phyloP scores from a whole-genome alignment of 805 yeast genomes.

The Phaffomyces antillensis region DNA sequence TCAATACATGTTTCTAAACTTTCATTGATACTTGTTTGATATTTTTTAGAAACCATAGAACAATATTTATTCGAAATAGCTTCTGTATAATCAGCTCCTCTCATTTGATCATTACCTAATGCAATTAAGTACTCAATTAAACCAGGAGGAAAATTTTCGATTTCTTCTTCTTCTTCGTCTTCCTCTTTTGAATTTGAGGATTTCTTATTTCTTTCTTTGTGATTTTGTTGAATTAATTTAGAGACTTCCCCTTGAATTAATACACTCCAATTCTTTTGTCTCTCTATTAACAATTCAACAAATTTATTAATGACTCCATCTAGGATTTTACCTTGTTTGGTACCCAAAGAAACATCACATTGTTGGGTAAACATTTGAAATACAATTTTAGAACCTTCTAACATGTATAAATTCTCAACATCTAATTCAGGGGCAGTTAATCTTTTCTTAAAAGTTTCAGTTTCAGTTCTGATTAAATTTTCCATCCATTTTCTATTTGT shows the following conservation, averaged over 20 bases:
- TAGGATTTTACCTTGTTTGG: conserved; percentile 72
- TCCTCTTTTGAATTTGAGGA: conserved; percentile 18
- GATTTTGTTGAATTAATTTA: conserved; percentile 23
- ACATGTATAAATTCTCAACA: conserved; percentile 53
- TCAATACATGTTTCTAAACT: conserved; percentile 62
- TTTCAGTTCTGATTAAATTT: conserved; percentile 61
- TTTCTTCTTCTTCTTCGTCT: conserved; percentile 32
- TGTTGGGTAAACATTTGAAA: conserved; percentile 85
- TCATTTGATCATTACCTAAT: conserved; percentile 75
- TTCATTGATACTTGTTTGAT: conserved; percentile 50
- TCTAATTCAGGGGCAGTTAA: conserved; percentile 68
- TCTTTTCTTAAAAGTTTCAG: conserved; percentile 55
- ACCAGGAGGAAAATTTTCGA: conserved; percentile 58
- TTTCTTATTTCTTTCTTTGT: conserved; percentile 17
- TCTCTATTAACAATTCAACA: conserved; percentile 46
- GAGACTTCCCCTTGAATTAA: conserved; percentile 49
- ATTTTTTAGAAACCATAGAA: conserved; percentile 58
- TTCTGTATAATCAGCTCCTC: conserved; percentile 62
- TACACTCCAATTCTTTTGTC: conserved; percentile 58
- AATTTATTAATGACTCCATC: conserved; percentile 74
- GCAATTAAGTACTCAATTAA: conserved; percentile 76
- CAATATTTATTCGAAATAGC: conserved; percentile 60
- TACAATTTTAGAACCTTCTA: conserved; percentile 74
- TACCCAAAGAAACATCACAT: conserved; percentile 78
- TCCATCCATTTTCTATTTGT: conserved; percentile 84